Evolutionary conservation across 2,329 filamentous ascomycete genomes (phyloP).

Genomic region (Dothideomycetidae sp.): DNA sequence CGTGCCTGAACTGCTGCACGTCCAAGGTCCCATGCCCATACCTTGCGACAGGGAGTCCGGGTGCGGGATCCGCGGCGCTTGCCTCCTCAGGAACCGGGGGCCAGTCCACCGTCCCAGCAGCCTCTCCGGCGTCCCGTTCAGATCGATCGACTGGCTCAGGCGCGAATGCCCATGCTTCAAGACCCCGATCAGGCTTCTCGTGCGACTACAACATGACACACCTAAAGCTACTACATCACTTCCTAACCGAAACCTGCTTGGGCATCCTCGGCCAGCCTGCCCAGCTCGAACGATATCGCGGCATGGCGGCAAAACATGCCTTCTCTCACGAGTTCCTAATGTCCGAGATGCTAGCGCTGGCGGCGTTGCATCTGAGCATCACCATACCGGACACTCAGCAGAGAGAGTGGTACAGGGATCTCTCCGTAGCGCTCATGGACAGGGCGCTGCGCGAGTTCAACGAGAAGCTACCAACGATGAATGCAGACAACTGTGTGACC

Average conservation of each 20-base stretch:
- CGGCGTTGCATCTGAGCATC: background rate
- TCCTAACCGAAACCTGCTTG: background rate
- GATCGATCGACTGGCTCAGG: background rate
- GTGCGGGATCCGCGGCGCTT: background rate
- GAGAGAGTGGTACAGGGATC: background rate
- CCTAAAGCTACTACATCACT: constrained; percentile 2
- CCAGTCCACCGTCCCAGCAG: background rate
- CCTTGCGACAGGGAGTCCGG: background rate
- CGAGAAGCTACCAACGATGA: background rate
- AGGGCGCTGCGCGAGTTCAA: background rate
- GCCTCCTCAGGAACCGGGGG: background rate
- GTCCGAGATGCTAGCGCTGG: constrained; percentile 3
- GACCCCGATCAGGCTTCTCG: background rate
- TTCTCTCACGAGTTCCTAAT: constrained; percentile 2
- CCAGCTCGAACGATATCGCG: background rate
- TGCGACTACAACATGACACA: constrained; percentile 1
- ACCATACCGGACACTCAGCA: background rate
- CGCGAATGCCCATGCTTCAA: background rate
- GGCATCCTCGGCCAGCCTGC: background rate
- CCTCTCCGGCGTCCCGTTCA: background rate
- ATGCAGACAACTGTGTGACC: background rate
- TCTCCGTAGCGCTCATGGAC: background rate
- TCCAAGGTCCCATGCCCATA: constrained; percentile 6
- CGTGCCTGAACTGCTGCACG: constrained; percentile 9
- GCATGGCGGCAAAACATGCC: background rate